phyloP scores from a whole-genome alignment of 257 asterid genomes.

The Solanum chilense region DNA sequence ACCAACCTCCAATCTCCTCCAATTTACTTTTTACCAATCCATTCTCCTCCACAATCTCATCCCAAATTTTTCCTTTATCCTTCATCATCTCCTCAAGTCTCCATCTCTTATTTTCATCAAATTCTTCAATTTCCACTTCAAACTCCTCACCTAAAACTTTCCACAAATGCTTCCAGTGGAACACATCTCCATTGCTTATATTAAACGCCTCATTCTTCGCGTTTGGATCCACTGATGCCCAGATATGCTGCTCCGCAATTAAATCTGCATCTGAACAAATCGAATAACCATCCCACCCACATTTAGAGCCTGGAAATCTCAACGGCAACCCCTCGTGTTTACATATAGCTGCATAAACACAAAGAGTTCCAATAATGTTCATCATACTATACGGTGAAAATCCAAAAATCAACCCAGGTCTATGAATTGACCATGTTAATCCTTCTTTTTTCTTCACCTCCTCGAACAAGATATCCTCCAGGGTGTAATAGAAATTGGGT shows the following conservation, averaged over 20 bases:
- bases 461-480: constrained; percentile 18
- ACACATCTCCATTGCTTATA: constrained; percentile 24
- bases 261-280: constrained; percentile 23
- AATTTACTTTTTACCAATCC: constrained; percentile 13
- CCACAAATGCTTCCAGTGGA: constrained; percentile 30
- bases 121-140: constrained; percentile 13
- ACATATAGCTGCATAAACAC: constrained; percentile 20
- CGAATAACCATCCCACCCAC: constrained; percentile 11
- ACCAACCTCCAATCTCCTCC: constrained; percentile 19
- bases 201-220: constrained; percentile 22
- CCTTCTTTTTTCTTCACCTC: constrained; percentile 6
- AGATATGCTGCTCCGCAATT: constrained; percentile 23
- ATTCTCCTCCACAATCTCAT: constrained; percentile 21
- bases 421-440: constrained; percentile 20
- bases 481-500: constrained; percentile 18
- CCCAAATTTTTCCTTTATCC: constrained; percentile 20
- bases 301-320: constrained; percentile 17
- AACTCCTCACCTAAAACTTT: constrained; percentile 14
- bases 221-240: constrained; percentile 26
- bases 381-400: constrained; percentile 23
- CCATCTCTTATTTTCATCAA: constrained; percentile 3
- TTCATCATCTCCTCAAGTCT: constrained; percentile 23
- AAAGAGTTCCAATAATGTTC: constrained; percentile 15
- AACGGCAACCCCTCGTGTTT: constrained; percentile 14
- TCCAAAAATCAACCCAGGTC: constrained; percentile 20